These are phyloP conservation scores for Russula virescens DNA, from an alignment of 768 basidiomycete species.

Conservation along the genomic window DNA sequence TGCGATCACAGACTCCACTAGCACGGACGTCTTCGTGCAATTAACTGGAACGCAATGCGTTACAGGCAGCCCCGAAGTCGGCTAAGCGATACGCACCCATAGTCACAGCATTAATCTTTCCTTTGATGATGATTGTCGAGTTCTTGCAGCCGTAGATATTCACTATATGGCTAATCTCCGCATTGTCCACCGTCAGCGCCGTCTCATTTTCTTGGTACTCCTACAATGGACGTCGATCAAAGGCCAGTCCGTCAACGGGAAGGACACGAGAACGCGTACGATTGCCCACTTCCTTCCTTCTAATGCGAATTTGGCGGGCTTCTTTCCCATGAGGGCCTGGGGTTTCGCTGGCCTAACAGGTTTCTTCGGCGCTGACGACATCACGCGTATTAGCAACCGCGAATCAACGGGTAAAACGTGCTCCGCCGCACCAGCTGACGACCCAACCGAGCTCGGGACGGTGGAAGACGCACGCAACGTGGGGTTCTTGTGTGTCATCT, in stretches of 20 bases:
- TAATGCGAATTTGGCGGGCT: constrained; percentile 81
- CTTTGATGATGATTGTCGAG: constrained; percentile 73
- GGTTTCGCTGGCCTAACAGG: constrained; percentile 84
- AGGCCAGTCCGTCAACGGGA: neutral
- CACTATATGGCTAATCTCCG: constrained; percentile 74
- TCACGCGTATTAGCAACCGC: neutral
- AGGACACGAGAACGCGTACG: constrained; percentile 40
- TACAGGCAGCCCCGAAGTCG: neutral
- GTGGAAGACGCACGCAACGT: constrained; percentile 53
- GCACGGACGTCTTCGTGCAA: constrained; percentile 79
- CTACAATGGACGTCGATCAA: constrained; percentile 36
- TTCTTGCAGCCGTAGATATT: constrained; percentile 91
- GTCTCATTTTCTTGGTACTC: constrained; percentile 88
- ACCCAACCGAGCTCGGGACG: constrained; percentile 40
- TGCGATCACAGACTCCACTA: constrained; percentile 92
- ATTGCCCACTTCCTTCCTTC: constrained; percentile 94
- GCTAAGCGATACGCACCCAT: constrained; percentile 49
- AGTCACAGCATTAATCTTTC: constrained; percentile 93
- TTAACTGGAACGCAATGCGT: constrained; percentile 51
- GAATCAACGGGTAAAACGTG: neutral
- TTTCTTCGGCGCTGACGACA: constrained; percentile 41
- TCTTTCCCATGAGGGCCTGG: constrained; percentile 76
- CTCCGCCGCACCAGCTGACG: constrained; percentile 21
- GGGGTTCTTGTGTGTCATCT: constrained; percentile 99
- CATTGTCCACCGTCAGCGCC: constrained; percentile 65